Evolutionary conservation across 306 rosid genomes (phyloP), one percentile per base, ranked within the genome.

Genomic region (Delonix regia): DNA sequence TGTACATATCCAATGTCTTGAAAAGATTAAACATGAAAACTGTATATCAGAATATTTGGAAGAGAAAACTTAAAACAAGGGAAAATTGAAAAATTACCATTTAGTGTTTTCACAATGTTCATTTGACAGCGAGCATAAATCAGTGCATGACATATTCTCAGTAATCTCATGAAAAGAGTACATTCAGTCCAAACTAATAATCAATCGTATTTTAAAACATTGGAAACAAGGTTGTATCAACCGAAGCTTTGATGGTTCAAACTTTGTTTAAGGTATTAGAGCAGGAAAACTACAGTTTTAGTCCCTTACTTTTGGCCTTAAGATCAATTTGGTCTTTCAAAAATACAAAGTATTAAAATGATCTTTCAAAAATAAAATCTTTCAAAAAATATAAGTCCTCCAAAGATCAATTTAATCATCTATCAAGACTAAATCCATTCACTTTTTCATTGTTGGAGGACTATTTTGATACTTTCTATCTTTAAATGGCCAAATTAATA

Each of bases 151-250:
- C 78, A 48, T 18, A 38, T 16, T 63, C 53, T 73, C 55, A 73
- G 28, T 34, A 66, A 67, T 57, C 45, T 47, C 79, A 67, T 56
- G 55, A 30, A 57, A 33, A 12, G 53, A 44, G 28, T 45, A 41
- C 25, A 55, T 44, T 52, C n/a, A 49, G 59, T 16, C 19, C 14
- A 5, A 60, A 66, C 34, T 48, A 48, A 36, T 70, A 47, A 47
- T 48, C 27, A 57, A 75, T 75, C 33, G 39, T 21, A 24, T 27
- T 62, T 49, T 18, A 41, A 8, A 90, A 69, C 80, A 94, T 69
- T 11, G 98, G 92, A 85, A 84, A 94, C 15, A 85, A 69, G 11
- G 92, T 64, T 63, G 82, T 75, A 67, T 71, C 89, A 27, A 89
- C 62, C 15, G 88, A 74, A 61, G 96, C 91, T 79, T 79, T 86